Base-by-base conservation (phyloP, 1,284 basidiomycete species). In the Tilletiopsis washingtonensis region DNA sequence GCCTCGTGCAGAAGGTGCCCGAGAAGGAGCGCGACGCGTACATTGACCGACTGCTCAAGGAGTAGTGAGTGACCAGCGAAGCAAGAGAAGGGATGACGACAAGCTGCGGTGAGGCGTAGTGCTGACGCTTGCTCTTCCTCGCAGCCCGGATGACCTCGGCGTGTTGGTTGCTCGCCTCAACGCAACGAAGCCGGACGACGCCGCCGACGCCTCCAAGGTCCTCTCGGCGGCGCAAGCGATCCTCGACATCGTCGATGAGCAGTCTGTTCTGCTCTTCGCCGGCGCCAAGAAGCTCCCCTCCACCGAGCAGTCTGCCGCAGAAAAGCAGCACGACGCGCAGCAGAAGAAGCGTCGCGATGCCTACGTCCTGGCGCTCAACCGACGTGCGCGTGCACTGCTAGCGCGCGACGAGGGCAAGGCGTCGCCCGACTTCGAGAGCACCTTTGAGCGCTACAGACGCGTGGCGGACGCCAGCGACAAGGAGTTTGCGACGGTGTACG, bases 281-380 rank as follows among this genome's bases (percentile, higher is more conserved):
- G 73, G 69, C 14, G 56, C 61, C 1, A 66, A 73, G 53, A 53
- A 61, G 29, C 52, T 58, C 3, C 60, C 67, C 0, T 49, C 52
- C 1, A 43, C 57, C 7, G 69, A 74, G 54, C 65, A 63, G 52
- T 67, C 52, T n/a, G 56, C 54, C 4, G 67, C 67, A 26, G 59
- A 67, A 19, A 71, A 68, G 56, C 56, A 61, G 44, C 29, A 34
- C 14, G 60, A 62, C 53, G 61, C 71, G 47, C 41, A 54, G 43
- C 66, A 67, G 61, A 57, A 69, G 11, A 60, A 62, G 20, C 54
- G 62, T 49, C 67, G 67, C 45, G 56, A 59, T 24, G 73, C 73
- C 1, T 50, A 69, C 20, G 40, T 65, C 20, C 49, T 63, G 6
- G 71, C 73, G 14, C 62, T 70, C 37, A 61, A 68, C 42, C 58